phyloP scores from a whole-genome alignment of 352 stramenopile genomes.

The Blastocystis sp. region DNA sequence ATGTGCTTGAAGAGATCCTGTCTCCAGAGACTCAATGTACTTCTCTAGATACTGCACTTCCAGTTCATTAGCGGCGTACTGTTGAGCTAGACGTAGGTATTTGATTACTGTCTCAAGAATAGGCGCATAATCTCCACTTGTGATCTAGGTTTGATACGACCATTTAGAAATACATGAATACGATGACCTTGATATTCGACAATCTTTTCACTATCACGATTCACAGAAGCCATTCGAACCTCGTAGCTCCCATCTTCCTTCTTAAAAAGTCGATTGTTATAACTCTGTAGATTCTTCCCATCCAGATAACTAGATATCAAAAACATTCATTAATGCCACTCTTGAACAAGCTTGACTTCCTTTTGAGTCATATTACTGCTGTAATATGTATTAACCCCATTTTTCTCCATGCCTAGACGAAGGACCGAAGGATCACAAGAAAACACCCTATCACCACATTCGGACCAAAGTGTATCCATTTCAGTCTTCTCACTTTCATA shows the following conservation, averaged over 20 bases:
- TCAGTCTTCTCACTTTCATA: background rate
- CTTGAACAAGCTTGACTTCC: slow-evolving; percentile 62
- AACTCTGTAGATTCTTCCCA: slow-evolving; percentile 50
- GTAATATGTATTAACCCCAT: slow-evolving; percentile 66
- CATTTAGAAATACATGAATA: slow-evolving; percentile 43
- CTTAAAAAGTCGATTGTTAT: slow-evolving; percentile 71
- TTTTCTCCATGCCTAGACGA: slow-evolving; percentile 32
- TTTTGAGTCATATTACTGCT: slow-evolving; percentile 51
- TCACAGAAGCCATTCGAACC: slow-evolving; percentile 62
- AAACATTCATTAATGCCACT: background rate
- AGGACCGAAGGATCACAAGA: slow-evolving; percentile 20
- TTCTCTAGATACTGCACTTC: slow-evolving; percentile 46
- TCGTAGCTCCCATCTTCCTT: slow-evolving; percentile 57
- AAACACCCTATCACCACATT: slow-evolving; percentile 61
- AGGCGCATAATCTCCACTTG: slow-evolving; percentile 59
- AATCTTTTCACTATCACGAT: background rate
- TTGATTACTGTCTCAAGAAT: slow-evolving; percentile 29
- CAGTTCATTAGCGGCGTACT: slow-evolving; percentile 25
- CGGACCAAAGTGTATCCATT: slow-evolving; percentile 23
- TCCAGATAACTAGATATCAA: slow-evolving; percentile 37
- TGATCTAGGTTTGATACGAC: slow-evolving; percentile 3
- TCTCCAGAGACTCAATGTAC: slow-evolving; percentile 33
- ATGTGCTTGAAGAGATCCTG: slow-evolving; percentile 57
- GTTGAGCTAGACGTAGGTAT: slow-evolving; percentile 24
- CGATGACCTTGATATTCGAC: background rate